Conservation (phyloP, 1,284 basidiomycete species). For the Ceratobasidium sp. region DNA sequence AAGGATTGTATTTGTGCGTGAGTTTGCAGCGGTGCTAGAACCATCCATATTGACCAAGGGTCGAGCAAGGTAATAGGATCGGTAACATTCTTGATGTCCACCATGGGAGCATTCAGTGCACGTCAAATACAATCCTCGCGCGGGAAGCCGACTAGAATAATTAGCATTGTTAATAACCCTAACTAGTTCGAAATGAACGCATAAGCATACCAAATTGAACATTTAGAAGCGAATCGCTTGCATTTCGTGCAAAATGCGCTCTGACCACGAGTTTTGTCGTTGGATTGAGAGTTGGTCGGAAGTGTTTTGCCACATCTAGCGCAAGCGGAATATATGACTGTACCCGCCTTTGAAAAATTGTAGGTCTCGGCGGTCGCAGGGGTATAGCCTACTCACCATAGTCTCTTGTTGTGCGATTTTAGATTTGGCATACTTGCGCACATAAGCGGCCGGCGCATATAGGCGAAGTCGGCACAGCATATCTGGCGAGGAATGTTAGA, state of each 20-base stretch:
- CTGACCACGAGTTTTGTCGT: not conserved
- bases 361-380: not conserved
- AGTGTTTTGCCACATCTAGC: conserved; percentile 66
- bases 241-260: conserved; percentile 60
- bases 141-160: conserved; percentile 65
- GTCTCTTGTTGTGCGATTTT: conserved; percentile 28
- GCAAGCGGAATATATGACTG: conserved; percentile 69
- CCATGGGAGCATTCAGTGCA: conserved; percentile 77
- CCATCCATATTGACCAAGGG: conserved; percentile 57
- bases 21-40: conserved; percentile 34
- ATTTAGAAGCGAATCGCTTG: conserved; percentile 57
- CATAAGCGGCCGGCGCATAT: conserved; percentile 68
- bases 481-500: conserved; percentile 54
- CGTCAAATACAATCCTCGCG: conserved; percentile 67
- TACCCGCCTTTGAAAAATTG: conserved; percentile 59
- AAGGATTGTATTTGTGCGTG: conserved; percentile 34
- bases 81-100: conserved; percentile 76
- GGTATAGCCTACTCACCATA: conserved; percentile 11
- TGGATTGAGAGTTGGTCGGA: not conserved
- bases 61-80: conserved; percentile 63
- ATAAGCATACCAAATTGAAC: conserved; percentile 71
- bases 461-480: conserved; percentile 64
- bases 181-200: not conserved
- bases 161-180: not conserved
- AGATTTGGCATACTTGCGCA: conserved; percentile 64